A percentile compares a stretch with the other conserved stretches of the same genome.
phyloP scores from a whole-genome alignment of 2,329 filamentous ascomycete genomes.

The Cryphonectria radicalis region DNA sequence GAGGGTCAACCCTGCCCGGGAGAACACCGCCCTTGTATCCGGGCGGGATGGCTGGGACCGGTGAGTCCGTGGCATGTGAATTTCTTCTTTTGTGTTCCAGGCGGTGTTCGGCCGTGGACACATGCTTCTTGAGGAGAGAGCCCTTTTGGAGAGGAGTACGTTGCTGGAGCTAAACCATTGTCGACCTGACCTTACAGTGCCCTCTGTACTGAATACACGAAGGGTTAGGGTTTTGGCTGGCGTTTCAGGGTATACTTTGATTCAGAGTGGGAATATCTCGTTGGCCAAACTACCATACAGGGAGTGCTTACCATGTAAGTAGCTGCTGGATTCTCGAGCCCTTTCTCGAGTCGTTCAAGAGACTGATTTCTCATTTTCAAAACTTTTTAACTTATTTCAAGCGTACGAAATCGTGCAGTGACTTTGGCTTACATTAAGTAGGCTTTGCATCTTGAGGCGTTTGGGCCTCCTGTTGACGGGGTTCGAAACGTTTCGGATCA shows the following conservation, averaged over 20 bases:
- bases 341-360: background rate
- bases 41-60: background rate
- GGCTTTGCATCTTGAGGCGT: background rate
- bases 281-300: background rate
- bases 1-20: background rate
- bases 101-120: no score
- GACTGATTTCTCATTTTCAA: background rate
- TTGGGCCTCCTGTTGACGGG: background rate
- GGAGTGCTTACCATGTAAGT: background rate
- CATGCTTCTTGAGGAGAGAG: no score
- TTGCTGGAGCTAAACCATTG: background rate
- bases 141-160: no score
- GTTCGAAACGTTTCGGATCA: slow-evolving; percentile 4
- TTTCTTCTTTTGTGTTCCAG: background rate
- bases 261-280: background rate
- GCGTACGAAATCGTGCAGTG: background rate
- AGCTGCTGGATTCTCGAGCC: background rate
- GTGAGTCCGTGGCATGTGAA: background rate
- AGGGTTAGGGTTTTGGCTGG: background rate
- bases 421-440: no score
- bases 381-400: background rate
- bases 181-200: background rate
- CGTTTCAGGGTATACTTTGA: background rate
- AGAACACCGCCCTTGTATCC: background rate
- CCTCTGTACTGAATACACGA: no score